These are phyloP conservation scores for Ogataea kodamae DNA, from an alignment of 805 yeast species.

Conservation along the genomic window DNA sequence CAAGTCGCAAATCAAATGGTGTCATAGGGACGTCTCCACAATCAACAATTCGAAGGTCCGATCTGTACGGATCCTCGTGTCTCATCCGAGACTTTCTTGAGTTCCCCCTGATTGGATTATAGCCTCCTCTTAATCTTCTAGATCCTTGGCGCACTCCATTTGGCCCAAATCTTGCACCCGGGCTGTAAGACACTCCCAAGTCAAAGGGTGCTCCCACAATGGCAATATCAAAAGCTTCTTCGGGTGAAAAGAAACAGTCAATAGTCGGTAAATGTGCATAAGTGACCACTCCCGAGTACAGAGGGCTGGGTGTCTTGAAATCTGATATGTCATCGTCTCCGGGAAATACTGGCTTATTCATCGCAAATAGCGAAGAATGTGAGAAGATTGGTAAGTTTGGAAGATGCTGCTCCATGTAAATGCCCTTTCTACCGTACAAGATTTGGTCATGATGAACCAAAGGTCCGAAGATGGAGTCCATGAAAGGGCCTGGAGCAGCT, in stretches of 20 bases:
- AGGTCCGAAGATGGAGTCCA: conserved; percentile 13
- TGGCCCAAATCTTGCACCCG: conserved; percentile 61
- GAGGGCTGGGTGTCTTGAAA: conserved; percentile 12
- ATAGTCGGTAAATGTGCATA: conserved; percentile 43
- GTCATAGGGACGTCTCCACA: conserved; percentile 62
- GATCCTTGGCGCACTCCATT: conserved; percentile 43
- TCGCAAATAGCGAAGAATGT: conserved; percentile 6
- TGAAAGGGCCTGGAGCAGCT: no score
- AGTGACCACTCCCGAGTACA: conserved; percentile 51
- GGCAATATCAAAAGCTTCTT: conserved; percentile 45
- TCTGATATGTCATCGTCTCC: conserved; percentile 37
- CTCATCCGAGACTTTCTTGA: conserved; percentile 33
- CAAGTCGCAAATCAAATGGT: conserved; percentile 57
- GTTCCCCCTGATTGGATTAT: conserved; percentile 38
- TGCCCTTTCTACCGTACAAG: no score
- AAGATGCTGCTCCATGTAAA: no score
- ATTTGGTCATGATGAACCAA: conserved; percentile 1
- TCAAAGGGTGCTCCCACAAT: conserved; percentile 45
- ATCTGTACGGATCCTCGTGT: conserved; percentile 41
- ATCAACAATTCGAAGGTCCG: conserved; percentile 42
- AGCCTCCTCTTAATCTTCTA: conserved; percentile 42
- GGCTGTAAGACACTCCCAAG: conserved; percentile 51
- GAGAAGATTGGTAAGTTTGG: no score
- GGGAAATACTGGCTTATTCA: conserved; percentile 25
- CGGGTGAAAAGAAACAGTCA: conserved; percentile 21